These are phyloP conservation scores for Schrenkiella parvula DNA, from an alignment of 345 rosid species.

Conservation along the genomic window DNA sequence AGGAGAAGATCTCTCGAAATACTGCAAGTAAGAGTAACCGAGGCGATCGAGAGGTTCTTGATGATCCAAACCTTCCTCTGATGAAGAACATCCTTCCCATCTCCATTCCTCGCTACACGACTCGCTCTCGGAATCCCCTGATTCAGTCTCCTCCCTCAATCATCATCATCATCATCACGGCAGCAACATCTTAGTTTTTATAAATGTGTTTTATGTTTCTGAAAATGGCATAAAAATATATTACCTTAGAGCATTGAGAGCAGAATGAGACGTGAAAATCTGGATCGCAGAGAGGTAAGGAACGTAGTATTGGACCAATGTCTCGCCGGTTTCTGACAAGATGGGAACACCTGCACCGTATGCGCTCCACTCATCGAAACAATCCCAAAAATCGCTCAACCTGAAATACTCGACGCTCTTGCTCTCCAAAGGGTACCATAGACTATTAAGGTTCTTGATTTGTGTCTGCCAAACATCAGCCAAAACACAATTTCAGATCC, in stretches of 20 bases:
- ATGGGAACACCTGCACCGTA: conserved; percentile 98
- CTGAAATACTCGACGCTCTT: conserved; percentile 74
- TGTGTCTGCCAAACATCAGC: conserved; percentile 51
- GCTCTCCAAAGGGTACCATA: conserved; percentile 88
- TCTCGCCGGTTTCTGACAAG: conserved; percentile 48
- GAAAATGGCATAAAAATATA: background rate
- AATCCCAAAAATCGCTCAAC: conserved; percentile 75
- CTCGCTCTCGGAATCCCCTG: conserved; percentile 75
- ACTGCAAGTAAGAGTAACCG: conserved; percentile 71
- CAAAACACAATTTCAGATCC: background rate
- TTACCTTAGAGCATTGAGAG: conserved; percentile 56
- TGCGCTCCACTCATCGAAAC: conserved; percentile 96
- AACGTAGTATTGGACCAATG: conserved; percentile 87
- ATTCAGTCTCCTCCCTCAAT: conserved; percentile 49
- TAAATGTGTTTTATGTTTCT: background rate
- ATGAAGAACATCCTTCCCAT: conserved; percentile 79
- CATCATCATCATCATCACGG: background rate
- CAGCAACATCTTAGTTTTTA: conserved; percentile 18
- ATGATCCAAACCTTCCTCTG: conserved; percentile 78
- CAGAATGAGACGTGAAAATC: conserved; percentile 72
- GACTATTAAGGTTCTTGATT: conserved; percentile 62
- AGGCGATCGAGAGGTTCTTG: conserved; percentile 62
- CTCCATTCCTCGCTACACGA: conserved; percentile 79
- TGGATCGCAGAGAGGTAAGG: conserved; percentile 97
- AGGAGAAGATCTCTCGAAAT: conserved; percentile 86